Evolutionary conservation across 129 eudicot species (phyloP), one percentile per base, ranked within the genome.

Genomic region (Kitagawia praeruptora): DNA sequence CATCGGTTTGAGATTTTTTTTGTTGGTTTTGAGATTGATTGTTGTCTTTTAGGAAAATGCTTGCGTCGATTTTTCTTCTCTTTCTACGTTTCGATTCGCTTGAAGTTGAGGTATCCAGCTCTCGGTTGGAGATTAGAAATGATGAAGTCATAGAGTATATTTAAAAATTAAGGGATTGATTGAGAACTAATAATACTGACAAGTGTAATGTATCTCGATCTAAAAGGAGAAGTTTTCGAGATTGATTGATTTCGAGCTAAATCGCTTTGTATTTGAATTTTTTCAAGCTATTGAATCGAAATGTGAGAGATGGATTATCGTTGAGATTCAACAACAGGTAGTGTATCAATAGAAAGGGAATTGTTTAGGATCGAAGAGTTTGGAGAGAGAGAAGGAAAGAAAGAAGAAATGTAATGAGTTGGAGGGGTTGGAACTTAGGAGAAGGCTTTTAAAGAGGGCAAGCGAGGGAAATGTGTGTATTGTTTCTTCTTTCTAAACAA

Each of bases 101-200:
- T 72, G 76, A 41, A 23, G 25, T 41, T 21, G 77, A 74, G 56
- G 4, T 45, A 21, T 23, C 39, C 23, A 56, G 4, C 66, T 74
- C 58, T 48, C 19, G 74, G 75, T 63, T 79, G 45, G 86, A 79
- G 64, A 74, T 49, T n/a, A 66, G 18, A 73, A 21, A 79, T 34
- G 86, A 83, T 25, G 86, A 83, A 21, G 82, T 18, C 83, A 79
- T 61, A 56, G 64, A 23, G 64, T 56, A 7, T 19, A 19, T 18
- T 69, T 15, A 12, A 25, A 40, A 23, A 0, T 27, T n/a, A 16
- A 16, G 42, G 0, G 19, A 69, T 27, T 14, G 42, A 67, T 31
- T 23, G 34, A 0, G n/a, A 67, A 7, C 23, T 1, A 34, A 14
- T 34, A 25, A 14, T 34, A 25, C 73, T 31, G 42, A 67, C 38